Base-by-base conservation (phyloP, 495 filamentous ascomycete species). In the Penicillium argentinense region DNA sequence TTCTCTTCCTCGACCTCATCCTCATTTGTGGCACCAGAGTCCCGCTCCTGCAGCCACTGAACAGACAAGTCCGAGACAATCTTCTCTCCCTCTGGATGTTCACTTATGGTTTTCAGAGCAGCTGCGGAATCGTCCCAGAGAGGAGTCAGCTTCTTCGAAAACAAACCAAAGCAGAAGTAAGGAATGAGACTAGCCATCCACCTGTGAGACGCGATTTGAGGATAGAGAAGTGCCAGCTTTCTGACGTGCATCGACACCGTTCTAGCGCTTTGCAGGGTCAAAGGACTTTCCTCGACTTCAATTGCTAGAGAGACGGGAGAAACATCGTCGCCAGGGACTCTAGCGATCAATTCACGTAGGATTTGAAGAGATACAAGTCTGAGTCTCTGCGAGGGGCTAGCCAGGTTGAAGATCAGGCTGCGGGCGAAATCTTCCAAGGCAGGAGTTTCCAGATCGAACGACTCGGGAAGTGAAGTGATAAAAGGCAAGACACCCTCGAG, bases 81-180 rank as follows among this genome's bases (percentile, higher is more conserved):
- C 24, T 84, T 84, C 56, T 96, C 89, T 4, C 89, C 89, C 29
- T 62, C 68, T 26, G 84, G 80, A 19, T 75, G 75, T 50, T 87
- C 81, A 14, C 84, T 81, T 38, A 97, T 84, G 19, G 84, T 76
- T 53, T 87, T 86, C 59, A 98, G 64, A 12, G 85, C 82, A 18
- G 80, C 76, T 24, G 84, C 79, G 12, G 87, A 82, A 51, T 95
- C 89, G 51, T 95, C 88, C 87, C 90, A 96, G 16, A 92, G 64
- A 12, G 86, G 88, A 4, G 89, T 74, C 44, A 96, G 71, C 50
- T 84, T 87, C 39, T 92, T 83, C 3, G 90, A 93, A 42, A 95
- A 79, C 53, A 97, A 79, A 30, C 91, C 92, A 60, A 97, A 97
- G 56, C 87, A 85, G 54, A 90, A 97, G 11, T 82, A 73, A 1